These are phyloP conservation scores for Pleurotus tuoliensis DNA, from an alignment of 768 basidiomycete genomes.

Conservation along the genomic window DNA sequence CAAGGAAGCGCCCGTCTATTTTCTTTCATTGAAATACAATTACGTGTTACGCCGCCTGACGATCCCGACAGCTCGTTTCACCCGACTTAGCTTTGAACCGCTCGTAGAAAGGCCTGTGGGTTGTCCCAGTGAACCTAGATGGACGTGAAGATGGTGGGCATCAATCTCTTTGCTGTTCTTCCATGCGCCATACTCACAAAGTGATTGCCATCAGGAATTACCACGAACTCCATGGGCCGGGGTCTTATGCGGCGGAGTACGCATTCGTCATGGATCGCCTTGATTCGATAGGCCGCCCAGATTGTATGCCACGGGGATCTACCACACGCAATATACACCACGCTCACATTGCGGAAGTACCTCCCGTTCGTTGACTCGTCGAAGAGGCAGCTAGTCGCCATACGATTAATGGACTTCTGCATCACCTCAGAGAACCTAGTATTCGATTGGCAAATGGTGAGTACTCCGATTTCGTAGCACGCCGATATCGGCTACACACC, in stretches of 20 bases:
- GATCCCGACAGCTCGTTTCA: too few species aligned
- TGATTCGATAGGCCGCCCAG: not conserved
- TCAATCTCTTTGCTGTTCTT: not conserved
- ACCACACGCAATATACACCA: not conserved
- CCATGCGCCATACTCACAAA: not conserved
- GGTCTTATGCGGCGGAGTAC: not conserved
- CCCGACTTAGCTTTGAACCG: not conserved
- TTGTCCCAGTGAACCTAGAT: constrained; percentile 4
- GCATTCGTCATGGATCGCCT: not conserved
- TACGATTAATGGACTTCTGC: not conserved
- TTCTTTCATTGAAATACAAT: too few species aligned
- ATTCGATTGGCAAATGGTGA: too few species aligned
- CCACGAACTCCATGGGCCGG: constrained; percentile 1
- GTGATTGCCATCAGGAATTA: not conserved
- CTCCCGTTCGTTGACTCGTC: not conserved
- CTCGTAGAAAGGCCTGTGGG: not conserved
- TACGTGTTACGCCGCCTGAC: too few species aligned
- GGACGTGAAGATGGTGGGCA: not conserved
- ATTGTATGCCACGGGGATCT: constrained; percentile 1
- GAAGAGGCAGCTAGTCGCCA: constrained; percentile 5
- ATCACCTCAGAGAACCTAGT: not conserved
- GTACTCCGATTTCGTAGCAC: too few species aligned
- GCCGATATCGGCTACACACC: not conserved
- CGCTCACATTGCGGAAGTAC: not conserved
- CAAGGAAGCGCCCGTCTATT: too few species aligned